Conservation (phyloP, 2,329 filamentous ascomycete species). For the Dactylellina leptospora region DNA sequence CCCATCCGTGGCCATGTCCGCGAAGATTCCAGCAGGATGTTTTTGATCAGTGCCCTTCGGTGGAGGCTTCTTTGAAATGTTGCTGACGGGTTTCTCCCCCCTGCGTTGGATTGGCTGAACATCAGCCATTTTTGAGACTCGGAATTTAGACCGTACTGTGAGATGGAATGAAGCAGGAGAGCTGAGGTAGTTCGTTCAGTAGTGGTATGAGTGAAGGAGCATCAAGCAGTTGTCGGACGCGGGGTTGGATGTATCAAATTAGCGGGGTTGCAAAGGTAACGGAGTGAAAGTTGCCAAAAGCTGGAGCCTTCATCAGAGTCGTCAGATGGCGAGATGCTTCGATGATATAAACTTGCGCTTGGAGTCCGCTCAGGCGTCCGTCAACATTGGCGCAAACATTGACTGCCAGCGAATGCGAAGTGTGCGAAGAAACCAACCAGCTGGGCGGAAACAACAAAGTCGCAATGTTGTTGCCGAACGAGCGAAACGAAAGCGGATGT, state of each 20-base stretch:
- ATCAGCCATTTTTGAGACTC: constrained; percentile 37
- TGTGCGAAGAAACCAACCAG: not conserved
- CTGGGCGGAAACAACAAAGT: constrained; percentile 7
- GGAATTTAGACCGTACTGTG: constrained; percentile 23
- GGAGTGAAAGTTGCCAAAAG: not conserved
- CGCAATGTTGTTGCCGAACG: not conserved
- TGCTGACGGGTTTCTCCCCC: constrained; percentile 30
- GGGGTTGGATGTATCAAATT: not conserved
- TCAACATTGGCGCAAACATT: constrained; percentile 22
- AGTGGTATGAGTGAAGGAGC: not conserved
- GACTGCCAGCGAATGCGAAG: not conserved
- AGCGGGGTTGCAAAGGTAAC: not conserved
- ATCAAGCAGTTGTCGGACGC: not conserved
- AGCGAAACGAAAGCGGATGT: not conserved
- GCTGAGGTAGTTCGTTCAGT: too few species aligned
- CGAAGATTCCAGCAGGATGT: constrained; percentile 56
- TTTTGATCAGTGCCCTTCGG: constrained; percentile 51
- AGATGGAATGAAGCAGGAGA: not conserved
- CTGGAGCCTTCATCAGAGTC: constrained; percentile 6
- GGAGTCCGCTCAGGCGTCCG: not conserved
- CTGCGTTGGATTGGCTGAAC: constrained; percentile 44
- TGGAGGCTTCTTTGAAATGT: constrained; percentile 26
- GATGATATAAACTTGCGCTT: constrained; percentile 15
- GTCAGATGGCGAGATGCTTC: not conserved
- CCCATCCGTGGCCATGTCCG: constrained; percentile 57